A percentile compares a stretch with the other conserved stretches of the same genome.
These are phyloP conservation scores for Pythium aristosporum DNA, from an alignment of 352 stramenopile genomes.

Conservation along the genomic window DNA sequence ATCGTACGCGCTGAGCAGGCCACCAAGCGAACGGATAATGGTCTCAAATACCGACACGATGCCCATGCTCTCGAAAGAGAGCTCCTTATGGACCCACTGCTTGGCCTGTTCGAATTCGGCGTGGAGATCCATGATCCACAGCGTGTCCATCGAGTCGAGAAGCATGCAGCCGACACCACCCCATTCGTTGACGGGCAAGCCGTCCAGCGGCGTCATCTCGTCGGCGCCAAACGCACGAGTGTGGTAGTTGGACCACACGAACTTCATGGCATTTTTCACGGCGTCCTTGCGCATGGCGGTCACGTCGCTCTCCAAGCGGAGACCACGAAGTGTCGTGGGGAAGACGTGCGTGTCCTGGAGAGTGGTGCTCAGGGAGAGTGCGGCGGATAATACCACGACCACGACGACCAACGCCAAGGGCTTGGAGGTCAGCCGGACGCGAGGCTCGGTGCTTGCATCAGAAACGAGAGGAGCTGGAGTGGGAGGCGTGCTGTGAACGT, in stretches of 20 bases:
- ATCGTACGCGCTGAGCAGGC: slow-evolving; percentile 96
- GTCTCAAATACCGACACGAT: slow-evolving; percentile 98
- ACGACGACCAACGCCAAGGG: too few relatives aligned
- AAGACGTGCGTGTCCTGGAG: too few relatives aligned
- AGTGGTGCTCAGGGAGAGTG: too few relatives aligned
- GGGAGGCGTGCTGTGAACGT: too few relatives aligned
- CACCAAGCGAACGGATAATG: slow-evolving; percentile 97
- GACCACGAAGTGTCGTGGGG: too few relatives aligned
- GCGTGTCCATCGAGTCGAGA: slow-evolving; percentile 95
- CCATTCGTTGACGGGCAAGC: slow-evolving; percentile 70
- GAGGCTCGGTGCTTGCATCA: too few relatives aligned
- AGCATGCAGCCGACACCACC: slow-evolving; percentile 90
- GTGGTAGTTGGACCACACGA: slow-evolving; percentile 90
- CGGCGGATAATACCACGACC: too few relatives aligned
- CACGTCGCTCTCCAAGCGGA: too few relatives aligned
- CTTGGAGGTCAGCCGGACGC: too few relatives aligned
- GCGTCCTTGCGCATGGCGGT: too few relatives aligned
- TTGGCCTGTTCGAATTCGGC: slow-evolving; percentile 90
- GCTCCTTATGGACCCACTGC: slow-evolving; percentile 76
- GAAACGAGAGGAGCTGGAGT: too few relatives aligned
- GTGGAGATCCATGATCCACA: slow-evolving; percentile 95
- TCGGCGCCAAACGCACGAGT: slow-evolving; percentile 95
- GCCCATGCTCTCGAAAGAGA: slow-evolving; percentile 83
- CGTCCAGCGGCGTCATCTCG: slow-evolving; percentile 90
- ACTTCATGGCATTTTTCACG: slow-evolving; percentile 51